Conservation (phyloP, 768 basidiomycete genomes). For the Suillus brevipes region DNA sequence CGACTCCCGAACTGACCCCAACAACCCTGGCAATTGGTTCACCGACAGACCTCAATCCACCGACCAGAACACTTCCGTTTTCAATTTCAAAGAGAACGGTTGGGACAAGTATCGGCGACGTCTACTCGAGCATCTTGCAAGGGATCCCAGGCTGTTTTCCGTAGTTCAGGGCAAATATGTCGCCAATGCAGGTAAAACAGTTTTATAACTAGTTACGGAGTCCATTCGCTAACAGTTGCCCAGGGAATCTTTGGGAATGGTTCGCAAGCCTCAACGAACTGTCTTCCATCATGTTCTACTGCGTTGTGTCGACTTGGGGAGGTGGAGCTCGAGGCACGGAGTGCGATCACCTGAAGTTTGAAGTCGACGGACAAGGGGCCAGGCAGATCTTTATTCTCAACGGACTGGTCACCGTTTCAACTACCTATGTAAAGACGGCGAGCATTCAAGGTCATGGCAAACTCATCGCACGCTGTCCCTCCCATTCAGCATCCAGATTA, state of each 20-base stretch:
- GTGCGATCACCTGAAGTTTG: conserved; percentile 13
- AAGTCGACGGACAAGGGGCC: not conserved
- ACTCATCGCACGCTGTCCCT: conserved; percentile 12
- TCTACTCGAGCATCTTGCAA: not conserved
- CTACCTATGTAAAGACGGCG: conserved; percentile 17
- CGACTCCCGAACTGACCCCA: not conserved
- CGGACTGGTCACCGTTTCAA: conserved; percentile 12
- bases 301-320: conserved; percentile 15
- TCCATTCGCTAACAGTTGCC: too few species aligned
- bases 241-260: conserved; percentile 8
- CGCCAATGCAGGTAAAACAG: too few species aligned
- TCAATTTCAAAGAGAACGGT: not conserved
- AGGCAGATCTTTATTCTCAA: conserved; percentile 19
- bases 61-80: not conserved
- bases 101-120: not conserved
- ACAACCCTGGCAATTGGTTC: not conserved
- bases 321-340: conserved; percentile 20
- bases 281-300: conserved; percentile 11
- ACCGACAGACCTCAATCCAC: not conserved
- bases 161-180: too few species aligned
- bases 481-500: conserved; percentile 7
- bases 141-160: not conserved
- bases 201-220: too few species aligned
- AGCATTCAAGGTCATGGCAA: conserved; percentile 11
- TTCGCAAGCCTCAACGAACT: conserved; percentile 10